phyloP scores from a whole-genome alignment of 2,329 filamentous ascomycete species.

The Diplodia sapinea region DNA sequence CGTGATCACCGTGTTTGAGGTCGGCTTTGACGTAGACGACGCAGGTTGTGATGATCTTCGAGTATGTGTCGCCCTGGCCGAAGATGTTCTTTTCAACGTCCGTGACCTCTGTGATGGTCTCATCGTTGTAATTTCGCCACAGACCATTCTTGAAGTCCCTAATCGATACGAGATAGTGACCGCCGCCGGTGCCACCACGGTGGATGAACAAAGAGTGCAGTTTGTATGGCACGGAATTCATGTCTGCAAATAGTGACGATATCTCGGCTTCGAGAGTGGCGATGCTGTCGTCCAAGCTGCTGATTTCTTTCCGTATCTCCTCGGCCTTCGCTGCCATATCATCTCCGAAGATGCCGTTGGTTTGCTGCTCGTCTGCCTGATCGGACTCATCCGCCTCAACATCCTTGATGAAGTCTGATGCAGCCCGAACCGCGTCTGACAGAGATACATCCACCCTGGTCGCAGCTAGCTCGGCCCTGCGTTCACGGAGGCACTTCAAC shows the following conservation, averaged over 20 bases:
- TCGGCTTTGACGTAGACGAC: slow-evolving; percentile 30
- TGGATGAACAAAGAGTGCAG: slow-evolving; percentile 95
- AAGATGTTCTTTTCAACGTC: slow-evolving; percentile 30
- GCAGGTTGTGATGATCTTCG: slow-evolving; percentile 27
- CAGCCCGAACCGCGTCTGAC: slow-evolving; percentile 42
- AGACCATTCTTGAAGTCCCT: slow-evolving; percentile 80
- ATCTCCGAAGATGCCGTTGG: neutral
- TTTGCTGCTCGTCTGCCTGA: neutral
- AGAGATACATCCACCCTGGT: slow-evolving; percentile 43
- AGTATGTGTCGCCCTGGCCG: slow-evolving; percentile 23
- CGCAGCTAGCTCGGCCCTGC: slow-evolving; percentile 50
- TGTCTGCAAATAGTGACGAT: slow-evolving; percentile 65
- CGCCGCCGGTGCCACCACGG: slow-evolving; percentile 66
- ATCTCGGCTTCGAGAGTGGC: slow-evolving; percentile 57
- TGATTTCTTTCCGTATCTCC: slow-evolving; percentile 29
- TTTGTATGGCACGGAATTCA: slow-evolving; percentile 73
- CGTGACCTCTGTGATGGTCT: slow-evolving; percentile 70
- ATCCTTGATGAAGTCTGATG: slow-evolving; percentile 38
- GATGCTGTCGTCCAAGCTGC: slow-evolving; percentile 45
- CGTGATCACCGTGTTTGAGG: slow-evolving; percentile 17
- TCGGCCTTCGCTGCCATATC: slow-evolving; percentile 31
- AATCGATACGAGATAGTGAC: slow-evolving; percentile 98
- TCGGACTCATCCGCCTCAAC: slow-evolving; percentile 28
- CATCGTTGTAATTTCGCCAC: slow-evolving; percentile 96
- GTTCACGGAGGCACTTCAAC: slow-evolving; percentile 61